Percentiles rank a stretch among this genome's conserved stretches.
Evolutionary conservation across 179 eudicot genomes (phyloP).

Genomic region (Gypsophila paniculata): DNA sequence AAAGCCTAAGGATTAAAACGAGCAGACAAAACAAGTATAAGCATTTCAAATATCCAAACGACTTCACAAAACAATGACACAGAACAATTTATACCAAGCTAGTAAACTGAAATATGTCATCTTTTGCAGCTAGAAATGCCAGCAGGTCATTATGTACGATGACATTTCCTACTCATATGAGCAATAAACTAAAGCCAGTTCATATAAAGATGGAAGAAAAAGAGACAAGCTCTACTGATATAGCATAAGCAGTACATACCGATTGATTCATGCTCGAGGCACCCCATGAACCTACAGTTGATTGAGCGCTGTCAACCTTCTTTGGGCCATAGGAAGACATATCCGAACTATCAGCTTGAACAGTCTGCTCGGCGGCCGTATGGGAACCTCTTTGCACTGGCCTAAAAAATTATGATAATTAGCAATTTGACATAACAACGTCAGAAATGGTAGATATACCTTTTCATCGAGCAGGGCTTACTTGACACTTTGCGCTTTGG

Average conservation of each 20-base stretch:
- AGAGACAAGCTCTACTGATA: neutral
- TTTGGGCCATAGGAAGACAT: conserved; percentile 42
- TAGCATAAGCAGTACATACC: conserved; percentile 35
- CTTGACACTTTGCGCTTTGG: conserved; percentile 46
- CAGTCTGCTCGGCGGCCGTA: conserved; percentile 33
- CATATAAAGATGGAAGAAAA: conserved; percentile 1
- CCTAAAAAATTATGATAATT: conserved; percentile 37
- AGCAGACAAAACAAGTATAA: neutral
- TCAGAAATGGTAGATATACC: neutral
- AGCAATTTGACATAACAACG: conserved; percentile 7
- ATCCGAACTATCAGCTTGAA: conserved; percentile 38
- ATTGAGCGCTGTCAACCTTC: conserved; percentile 46
- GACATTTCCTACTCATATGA: neutral
- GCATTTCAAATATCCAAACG: neutral
- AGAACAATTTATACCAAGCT: neutral
- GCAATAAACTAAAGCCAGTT: neutral
- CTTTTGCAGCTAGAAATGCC: neutral
- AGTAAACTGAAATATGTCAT: neutral
- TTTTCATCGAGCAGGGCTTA: conserved; percentile 28
- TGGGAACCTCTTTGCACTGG: conserved; percentile 35
- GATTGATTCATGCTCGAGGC: conserved; percentile 49
- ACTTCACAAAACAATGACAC: neutral
- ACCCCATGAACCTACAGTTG: conserved; percentile 57
- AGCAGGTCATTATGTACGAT: neutral
- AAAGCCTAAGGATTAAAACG: neutral